phyloP scores from a whole-genome alignment of 345 rosid genomes.

The Clausena lansium region DNA sequence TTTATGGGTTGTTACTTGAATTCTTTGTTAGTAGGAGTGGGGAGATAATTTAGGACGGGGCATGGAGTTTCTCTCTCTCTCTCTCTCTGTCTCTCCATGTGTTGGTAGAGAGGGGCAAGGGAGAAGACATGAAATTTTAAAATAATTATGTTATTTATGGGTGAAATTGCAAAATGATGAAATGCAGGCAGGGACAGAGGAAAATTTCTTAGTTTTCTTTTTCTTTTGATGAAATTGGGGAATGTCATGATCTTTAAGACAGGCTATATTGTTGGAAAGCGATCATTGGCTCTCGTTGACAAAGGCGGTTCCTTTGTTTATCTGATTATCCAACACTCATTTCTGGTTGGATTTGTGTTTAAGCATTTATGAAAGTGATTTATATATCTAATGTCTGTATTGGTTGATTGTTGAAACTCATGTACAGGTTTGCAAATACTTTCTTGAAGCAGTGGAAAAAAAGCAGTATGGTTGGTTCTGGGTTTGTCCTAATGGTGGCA shows the following conservation, averaged over 20 bases:
- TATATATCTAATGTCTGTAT: neutral
- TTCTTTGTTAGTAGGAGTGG: neutral
- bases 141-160: neutral
- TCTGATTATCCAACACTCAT: neutral
- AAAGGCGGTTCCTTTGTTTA: neutral
- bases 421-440: conserved; percentile 87
- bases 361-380: neutral
- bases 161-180: neutral
- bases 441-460: conserved; percentile 94
- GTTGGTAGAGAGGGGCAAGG: neutral
- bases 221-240: neutral
- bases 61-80: neutral
- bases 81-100: too few relatives aligned
- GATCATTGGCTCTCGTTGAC: neutral
- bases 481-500: conserved; percentile 85
- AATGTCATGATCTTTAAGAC: neutral
- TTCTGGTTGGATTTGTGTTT: neutral
- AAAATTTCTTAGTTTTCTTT: neutral
- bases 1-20: neutral
- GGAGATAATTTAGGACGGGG: neutral
- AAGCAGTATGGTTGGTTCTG: conserved; percentile 99
- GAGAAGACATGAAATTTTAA: neutral
- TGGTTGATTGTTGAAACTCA: conserved; percentile 8
- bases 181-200: neutral
- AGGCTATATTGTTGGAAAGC: neutral